Base-by-base conservation (phyloP, 2,329 filamentous ascomycete species). In the Cordyceps cateniannulata region DNA sequence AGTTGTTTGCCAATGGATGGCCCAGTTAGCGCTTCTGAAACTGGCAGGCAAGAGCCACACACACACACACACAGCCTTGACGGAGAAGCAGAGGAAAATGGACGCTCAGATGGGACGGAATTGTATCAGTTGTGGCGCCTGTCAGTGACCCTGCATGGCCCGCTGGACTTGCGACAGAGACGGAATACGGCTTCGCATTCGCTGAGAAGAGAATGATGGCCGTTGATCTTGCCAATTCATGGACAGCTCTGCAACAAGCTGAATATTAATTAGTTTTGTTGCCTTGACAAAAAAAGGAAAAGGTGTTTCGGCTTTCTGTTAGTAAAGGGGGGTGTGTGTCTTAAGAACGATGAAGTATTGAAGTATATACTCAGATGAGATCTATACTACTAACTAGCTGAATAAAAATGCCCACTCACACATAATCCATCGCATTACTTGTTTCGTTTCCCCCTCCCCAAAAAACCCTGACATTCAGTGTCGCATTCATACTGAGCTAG, bases 61-160 rank as follows among this genome's bases (percentile, higher is more conserved):
- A n/a, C n/a, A n/a, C n/a, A n/a, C n/a, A n/a, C n/a, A n/a, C n/a
- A n/a, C 47, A 24, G 25, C 25, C 18, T 7, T 7, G 10, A 18
- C 20, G 5, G 25, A 48, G 55, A 51, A 44, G 20, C 56, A 18
- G 10, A 38, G 6, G 32, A 35, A 32, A 35, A 12, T 35, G 10
- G 18, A 4, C 12, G 32, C 18, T 22, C 47, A 59, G 47, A 59
- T 59, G 56, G 56, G 47, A 58, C 22, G 55, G 55, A 42, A 22
- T 40, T 20, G 44, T 44, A 25, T 51, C 56, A 59, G 56, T 59
- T 59, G 56, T 51, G 56, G 56, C 56, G 56, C 35, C 47, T 59
- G 56, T 51, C 56, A 59, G 24, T 51, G 42, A 50, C 47, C 56
- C 56, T 45, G 56, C 24, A 51, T 24, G 45, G 29, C 27, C 42